Conservation (phyloP, 495 filamentous ascomycete genomes). For the Aspergillus haitiensis region DNA sequence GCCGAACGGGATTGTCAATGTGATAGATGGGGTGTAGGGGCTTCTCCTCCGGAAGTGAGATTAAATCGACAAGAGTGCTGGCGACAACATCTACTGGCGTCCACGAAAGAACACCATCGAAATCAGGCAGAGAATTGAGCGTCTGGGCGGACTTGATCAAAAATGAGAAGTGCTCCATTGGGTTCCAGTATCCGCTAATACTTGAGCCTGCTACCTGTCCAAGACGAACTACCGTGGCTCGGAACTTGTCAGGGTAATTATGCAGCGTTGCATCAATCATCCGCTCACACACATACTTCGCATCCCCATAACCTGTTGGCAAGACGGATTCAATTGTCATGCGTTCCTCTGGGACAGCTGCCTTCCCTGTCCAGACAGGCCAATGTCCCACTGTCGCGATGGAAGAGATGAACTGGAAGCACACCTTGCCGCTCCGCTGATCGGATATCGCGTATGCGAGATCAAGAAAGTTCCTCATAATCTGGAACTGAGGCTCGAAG, state of each 20-base stretch:
- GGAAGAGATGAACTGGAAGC: conserved; percentile 56
- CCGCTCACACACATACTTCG: conserved; percentile 50
- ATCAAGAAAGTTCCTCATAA: conserved; percentile 47
- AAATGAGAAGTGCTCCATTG: conserved; percentile 47
- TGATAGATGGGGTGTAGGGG: conserved; percentile 49
- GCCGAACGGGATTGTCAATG: conserved; percentile 55
- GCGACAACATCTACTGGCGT: conserved; percentile 49
- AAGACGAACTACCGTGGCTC: conserved; percentile 41
- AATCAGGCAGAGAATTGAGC: conserved; percentile 40
- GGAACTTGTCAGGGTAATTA: conserved; percentile 38
- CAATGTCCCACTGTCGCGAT: conserved; percentile 47
- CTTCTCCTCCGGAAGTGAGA: conserved; percentile 38
- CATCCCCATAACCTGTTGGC: conserved; percentile 49
- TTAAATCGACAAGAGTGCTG: conserved; percentile 39
- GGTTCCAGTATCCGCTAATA: conserved; percentile 53
- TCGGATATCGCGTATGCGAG: conserved; percentile 39
- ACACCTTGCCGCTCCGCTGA: conserved; percentile 26
- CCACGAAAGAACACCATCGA: conserved; percentile 47
- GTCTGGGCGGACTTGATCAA: conserved; percentile 53
- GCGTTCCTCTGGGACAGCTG: conserved; percentile 29
- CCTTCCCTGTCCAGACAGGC: conserved; percentile 11
- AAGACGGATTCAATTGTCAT: conserved; percentile 35
- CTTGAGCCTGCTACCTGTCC: conserved; percentile 52
- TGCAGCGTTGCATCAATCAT: conserved; percentile 50
- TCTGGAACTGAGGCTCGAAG: conserved; percentile 51